Evolutionary conservation across 1,139 yeast genomes (phyloP).

Genomic region (Debaryomyces fabryi): DNA sequence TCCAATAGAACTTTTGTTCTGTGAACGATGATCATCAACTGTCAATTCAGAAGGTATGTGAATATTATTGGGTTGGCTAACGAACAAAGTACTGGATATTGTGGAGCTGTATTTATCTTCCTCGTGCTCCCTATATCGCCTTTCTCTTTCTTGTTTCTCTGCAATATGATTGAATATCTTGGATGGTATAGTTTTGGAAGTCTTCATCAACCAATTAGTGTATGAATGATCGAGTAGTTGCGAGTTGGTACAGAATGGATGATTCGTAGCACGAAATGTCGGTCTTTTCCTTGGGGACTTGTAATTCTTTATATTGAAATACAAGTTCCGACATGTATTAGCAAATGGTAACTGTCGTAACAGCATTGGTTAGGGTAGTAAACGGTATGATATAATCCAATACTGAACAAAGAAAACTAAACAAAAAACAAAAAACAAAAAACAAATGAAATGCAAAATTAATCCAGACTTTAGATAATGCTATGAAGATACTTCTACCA

Average conservation of each 20-base stretch:
- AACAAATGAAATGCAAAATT: constrained; percentile 1
- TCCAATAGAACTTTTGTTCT: constrained; percentile 1
- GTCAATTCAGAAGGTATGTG: constrained; percentile 4
- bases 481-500: neutral
- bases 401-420: constrained; percentile 1
- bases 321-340: constrained; percentile 23
- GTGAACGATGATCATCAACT: constrained; percentile 6
- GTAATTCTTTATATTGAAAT: constrained; percentile 24
- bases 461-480: neutral
- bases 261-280: constrained; percentile 23
- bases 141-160: constrained; percentile 5
- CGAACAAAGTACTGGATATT: constrained; percentile 4
- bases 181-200: constrained; percentile 17
- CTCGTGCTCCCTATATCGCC: constrained; percentile 7
- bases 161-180: constrained; percentile 12
- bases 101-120: constrained; percentile 7
- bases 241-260: constrained; percentile 29
- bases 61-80: neutral
- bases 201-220: constrained; percentile 26
- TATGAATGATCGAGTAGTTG: constrained; percentile 30
- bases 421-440: constrained; percentile 2
- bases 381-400: constrained; percentile 3
- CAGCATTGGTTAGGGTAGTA: constrained; percentile 16
- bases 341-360: constrained; percentile 26
- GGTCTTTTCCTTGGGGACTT: constrained; percentile 20